phyloP scores from a whole-genome alignment of 495 filamentous ascomycete genomes.

The Penicillium crystallinum region DNA sequence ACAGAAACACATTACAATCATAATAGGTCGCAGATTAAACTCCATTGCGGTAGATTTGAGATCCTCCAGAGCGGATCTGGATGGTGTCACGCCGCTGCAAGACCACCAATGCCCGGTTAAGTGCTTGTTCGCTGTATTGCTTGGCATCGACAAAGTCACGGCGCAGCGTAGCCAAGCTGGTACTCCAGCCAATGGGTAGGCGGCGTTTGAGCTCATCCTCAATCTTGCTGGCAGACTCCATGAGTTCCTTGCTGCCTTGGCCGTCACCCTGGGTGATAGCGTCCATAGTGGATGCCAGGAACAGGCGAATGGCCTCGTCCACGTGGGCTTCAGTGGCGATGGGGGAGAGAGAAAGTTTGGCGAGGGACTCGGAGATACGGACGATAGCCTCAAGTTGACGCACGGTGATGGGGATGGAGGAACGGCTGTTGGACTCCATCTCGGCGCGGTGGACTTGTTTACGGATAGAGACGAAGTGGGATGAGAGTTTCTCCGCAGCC shows the following conservation, averaged over 20 bases:
- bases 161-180: constrained; percentile 76
- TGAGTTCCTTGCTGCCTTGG: constrained; percentile 77
- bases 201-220: constrained; percentile 87
- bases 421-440: constrained; percentile 77
- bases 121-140: constrained; percentile 78
- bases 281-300: constrained; percentile 97
- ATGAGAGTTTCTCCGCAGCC: constrained; percentile 93
- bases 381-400: constrained; percentile 96
- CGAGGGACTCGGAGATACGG: constrained; percentile 93
- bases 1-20: constrained; percentile 22
- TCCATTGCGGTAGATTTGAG: constrained; percentile 78
- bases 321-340: constrained; percentile 88
- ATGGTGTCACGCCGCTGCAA: constrained; percentile 85
- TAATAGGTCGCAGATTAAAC: constrained; percentile 37
- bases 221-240: constrained; percentile 80
- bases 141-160: constrained; percentile 86
- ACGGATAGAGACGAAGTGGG: constrained; percentile 94
- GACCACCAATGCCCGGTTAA: constrained; percentile 79
- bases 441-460: constrained; percentile 91
- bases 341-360: constrained; percentile 80
- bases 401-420: constrained; percentile 94
- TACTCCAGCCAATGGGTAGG: constrained; percentile 92
- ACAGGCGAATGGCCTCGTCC: constrained; percentile 95
- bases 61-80: constrained; percentile 83
- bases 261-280: constrained; percentile 85